A percentile compares a stretch with the other conserved stretches of the same genome.
Evolutionary conservation across 106 monocot species (phyloP).

Genomic region (Allium fistulosum): DNA sequence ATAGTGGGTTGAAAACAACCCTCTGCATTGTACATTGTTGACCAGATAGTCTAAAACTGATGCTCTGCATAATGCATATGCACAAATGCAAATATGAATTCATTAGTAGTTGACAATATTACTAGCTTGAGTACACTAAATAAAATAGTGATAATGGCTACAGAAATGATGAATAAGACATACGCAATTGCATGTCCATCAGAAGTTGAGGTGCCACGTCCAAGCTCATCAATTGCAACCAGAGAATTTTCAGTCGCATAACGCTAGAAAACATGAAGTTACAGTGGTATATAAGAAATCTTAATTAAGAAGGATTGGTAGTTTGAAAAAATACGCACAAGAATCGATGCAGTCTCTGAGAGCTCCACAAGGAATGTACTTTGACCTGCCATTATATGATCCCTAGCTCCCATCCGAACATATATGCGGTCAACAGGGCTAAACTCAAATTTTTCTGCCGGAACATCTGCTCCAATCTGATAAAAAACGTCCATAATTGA

Average conservation of each 20-base stretch:
- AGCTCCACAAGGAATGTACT: slow-evolving; percentile 94
- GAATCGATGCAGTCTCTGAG: slow-evolving; percentile 86
- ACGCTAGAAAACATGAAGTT: slow-evolving; percentile 24
- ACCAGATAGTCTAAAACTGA: slow-evolving; percentile 79
- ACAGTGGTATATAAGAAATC: too few species aligned
- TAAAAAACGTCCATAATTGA: neutral
- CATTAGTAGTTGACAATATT: neutral
- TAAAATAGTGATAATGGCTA: neutral
- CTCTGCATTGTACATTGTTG: slow-evolving; percentile 48
- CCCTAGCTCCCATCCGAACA: slow-evolving; percentile 95
- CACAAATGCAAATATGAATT: neutral
- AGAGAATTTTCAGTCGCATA: slow-evolving; percentile 81
- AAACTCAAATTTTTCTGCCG: slow-evolving; percentile 79
- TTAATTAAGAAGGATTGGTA: neutral
- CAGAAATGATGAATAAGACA: slow-evolving; percentile 9
- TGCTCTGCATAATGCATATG: slow-evolving; percentile 25
- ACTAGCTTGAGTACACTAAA: neutral
- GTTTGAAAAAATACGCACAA: slow-evolving; percentile 31
- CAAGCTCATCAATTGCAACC: slow-evolving; percentile 93
- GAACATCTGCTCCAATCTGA: slow-evolving; percentile 94
- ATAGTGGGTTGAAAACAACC: slow-evolving; percentile 96
- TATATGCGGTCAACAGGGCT: slow-evolving; percentile 83
- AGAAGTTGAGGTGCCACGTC: slow-evolving; percentile 93
- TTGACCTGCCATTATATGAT: slow-evolving; percentile 85
- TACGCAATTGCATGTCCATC: slow-evolving; percentile 99